A percentile compares a stretch with the other conserved stretches of the same genome.
Evolutionary conservation across 2,329 filamentous ascomycete species (phyloP).

Genomic region (Penicillium olsonii): DNA sequence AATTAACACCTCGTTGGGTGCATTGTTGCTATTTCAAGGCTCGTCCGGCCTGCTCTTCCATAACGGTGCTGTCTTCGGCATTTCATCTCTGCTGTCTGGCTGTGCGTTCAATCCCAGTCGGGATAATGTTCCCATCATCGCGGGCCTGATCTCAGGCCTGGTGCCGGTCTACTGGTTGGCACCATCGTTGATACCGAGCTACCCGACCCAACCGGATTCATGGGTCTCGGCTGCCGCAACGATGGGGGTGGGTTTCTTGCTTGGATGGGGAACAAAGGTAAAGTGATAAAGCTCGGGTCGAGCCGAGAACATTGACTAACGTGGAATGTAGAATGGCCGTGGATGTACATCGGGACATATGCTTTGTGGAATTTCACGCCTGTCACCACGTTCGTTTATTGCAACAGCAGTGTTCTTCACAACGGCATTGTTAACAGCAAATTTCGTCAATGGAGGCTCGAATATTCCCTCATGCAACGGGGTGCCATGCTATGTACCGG

Average conservation of each 20-base stretch:
- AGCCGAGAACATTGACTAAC: background rate
- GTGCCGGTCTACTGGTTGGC: constrained; percentile 43
- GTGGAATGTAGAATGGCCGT: constrained; percentile 41
- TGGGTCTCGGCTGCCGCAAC: constrained; percentile 41
- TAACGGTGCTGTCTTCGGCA: constrained; percentile 54
- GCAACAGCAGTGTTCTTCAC: constrained; percentile 50
- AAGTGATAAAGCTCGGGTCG: constrained; percentile 5
- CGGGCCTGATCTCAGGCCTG: constrained; percentile 49
- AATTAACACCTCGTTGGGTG: constrained; percentile 53
- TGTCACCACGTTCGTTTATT: constrained; percentile 52
- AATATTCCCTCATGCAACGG: constrained; percentile 44
- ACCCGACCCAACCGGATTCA: constrained; percentile 39
- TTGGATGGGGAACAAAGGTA: constrained; percentile 58
- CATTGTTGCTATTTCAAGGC: constrained; percentile 53
- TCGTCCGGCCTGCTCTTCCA: constrained; percentile 53
- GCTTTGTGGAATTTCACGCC: constrained; percentile 54
- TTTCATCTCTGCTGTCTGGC: constrained; percentile 50
- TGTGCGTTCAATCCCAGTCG: constrained; percentile 42
- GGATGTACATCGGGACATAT: constrained; percentile 60
- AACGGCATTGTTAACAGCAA: constrained; percentile 46
- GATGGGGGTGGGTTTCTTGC: constrained; percentile 44
- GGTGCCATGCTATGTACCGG: constrained; percentile 49
- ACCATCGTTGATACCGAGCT: constrained; percentile 49
- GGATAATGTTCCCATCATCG: constrained; percentile 49
- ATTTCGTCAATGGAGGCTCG: constrained; percentile 34